Evolutionary conservation across 331 rosid genomes (phyloP), one percentile per base, ranked within the genome.

Genomic region (Rhamnella rubrinervis): DNA sequence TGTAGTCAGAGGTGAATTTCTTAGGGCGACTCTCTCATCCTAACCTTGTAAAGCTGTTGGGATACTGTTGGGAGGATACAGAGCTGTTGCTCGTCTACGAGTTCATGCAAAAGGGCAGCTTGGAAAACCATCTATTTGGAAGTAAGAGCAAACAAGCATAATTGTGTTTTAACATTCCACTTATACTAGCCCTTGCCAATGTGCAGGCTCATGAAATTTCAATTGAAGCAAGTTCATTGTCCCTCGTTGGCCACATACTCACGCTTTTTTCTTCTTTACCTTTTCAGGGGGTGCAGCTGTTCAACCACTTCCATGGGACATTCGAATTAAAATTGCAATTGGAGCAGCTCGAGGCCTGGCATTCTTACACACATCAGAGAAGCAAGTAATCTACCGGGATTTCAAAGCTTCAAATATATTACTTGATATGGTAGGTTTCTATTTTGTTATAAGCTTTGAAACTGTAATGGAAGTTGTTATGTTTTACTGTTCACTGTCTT

Each of bases 371-470:
- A 77, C 93, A 51, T 89, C 97, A 25, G 96, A 95, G 53, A 87
- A 77, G 68, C 80, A 89, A 85, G 93, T 89, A 46, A 91, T 95
- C 70, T 95, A 95, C 70, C 78, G 99, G 78, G 99, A 95, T 63
- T 91, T 91, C 79, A 95, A 95, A 84, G 99, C 99, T 66, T 91
- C 99, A 59, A 95, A 95, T 80, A 95, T 95, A 58, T 80, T 95
- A 63, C 92, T 95, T 7, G 99, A 95, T 19, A 96, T 85, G 84
- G 97, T 91, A 76, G 61, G 70, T 75, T 68, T 72, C 38, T 65
- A 20, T 47, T 41, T 65, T 12, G 18, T 67, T 41, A 2, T 40
- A 41, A 61, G 38, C 60, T 18, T 53, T 18, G 9, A 52, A 17
- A 3, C 7, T 52, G 57, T 14, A 6, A 15, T 47, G 35, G 47